Conservation (phyloP, 176 grass and related monocot species). For the Elymus sibiricus region DNA sequence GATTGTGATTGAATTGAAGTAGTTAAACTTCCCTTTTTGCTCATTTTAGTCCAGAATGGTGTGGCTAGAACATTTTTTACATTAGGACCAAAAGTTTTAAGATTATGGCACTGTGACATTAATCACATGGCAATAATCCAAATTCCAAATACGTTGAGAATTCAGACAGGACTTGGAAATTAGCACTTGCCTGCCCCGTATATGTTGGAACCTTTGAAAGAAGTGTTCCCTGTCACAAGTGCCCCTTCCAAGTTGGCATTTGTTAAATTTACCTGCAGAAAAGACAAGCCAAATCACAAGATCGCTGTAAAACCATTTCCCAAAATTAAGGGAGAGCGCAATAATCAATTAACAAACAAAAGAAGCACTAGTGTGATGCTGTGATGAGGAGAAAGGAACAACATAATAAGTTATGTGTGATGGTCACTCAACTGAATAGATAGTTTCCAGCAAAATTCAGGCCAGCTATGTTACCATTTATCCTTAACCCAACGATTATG, state of each 20-base stretch:
- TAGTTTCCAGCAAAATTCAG: neutral
- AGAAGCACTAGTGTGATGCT: neutral
- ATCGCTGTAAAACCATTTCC: neutral
- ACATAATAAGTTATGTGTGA: neutral
- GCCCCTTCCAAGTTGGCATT: slow-evolving; percentile 94
- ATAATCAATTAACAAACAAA: neutral
- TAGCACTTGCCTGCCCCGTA: slow-evolving; percentile 60
- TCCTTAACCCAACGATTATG: neutral
- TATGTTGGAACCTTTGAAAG: slow-evolving; percentile 67
- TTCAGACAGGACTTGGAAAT: neutral
- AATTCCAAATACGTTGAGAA: neutral
- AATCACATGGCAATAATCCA: neutral
- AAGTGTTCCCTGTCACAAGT: slow-evolving; percentile 75
- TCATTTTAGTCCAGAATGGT: too few relatives aligned
- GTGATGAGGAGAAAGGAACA: neutral
- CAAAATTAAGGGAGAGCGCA: neutral
- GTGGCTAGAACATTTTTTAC: too few relatives aligned
- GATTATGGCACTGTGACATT: neutral
- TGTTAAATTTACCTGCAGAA: slow-evolving; percentile 50
- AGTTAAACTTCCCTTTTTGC: too few relatives aligned
- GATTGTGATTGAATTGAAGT: too few relatives aligned
- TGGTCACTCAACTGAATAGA: neutral
- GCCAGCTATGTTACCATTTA: neutral
- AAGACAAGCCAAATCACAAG: neutral
- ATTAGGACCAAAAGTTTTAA: neutral